Conservation (phyloP, 768 basidiomycete genomes). For the Thelephora aurantiotincta region DNA sequence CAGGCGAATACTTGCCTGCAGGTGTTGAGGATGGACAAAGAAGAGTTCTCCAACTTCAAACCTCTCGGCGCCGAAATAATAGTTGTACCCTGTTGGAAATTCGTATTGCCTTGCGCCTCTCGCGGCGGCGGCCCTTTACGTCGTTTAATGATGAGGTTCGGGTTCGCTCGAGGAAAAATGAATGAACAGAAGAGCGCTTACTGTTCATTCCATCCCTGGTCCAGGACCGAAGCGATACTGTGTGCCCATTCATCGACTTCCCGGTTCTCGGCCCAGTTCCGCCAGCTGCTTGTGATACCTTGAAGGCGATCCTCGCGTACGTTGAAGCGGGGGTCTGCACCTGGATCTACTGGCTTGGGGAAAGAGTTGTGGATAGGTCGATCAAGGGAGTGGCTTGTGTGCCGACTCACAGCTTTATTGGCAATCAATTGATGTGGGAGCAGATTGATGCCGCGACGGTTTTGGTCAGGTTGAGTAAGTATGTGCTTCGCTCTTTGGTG, state of each 20-base stretch:
- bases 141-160: background rate
- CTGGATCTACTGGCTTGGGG: conserved; percentile 59
- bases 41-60: conserved; percentile 80
- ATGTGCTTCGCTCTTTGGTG: conserved; percentile 65
- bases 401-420: conserved; percentile 44
- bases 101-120: conserved; percentile 67
- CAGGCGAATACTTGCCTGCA: conserved; percentile 11
- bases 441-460: conserved; percentile 50
- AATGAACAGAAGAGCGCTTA: conserved; percentile 20
- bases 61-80: conserved; percentile 71
- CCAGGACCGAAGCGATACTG: conserved; percentile 72
- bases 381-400: conserved; percentile 5
- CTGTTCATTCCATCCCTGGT: conserved; percentile 86
- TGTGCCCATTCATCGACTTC: conserved; percentile 95
- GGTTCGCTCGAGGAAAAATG: background rate
- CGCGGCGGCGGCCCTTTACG: conserved; percentile 39
- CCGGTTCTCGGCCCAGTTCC: conserved; percentile 57
- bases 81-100: conserved; percentile 88
- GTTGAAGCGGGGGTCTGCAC: conserved; percentile 46
- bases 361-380: background rate
- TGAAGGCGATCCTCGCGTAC: conserved; percentile 63
- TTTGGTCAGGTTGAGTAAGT: conserved; percentile 33
- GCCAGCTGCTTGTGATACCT: conserved; percentile 73
- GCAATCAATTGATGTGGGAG: conserved; percentile 81
- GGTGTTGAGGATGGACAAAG: conserved; percentile 51